Conservation (phyloP, 345 rosid species). For the Salix caprea region DNA sequence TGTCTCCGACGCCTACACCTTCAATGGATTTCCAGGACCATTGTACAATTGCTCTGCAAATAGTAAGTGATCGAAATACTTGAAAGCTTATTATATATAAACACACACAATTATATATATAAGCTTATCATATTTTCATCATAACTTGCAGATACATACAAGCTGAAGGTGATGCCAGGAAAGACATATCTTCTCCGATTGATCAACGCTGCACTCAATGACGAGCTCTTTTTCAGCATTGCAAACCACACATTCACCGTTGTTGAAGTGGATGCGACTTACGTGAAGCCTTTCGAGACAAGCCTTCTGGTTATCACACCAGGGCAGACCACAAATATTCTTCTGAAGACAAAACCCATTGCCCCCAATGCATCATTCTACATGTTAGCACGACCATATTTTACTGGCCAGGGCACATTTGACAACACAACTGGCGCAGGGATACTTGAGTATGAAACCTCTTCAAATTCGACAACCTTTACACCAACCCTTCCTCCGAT, state of each 20-base stretch:
- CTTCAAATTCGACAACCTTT: conserved; percentile 6
- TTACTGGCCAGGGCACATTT: conserved; percentile 55
- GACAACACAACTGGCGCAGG: conserved; percentile 70
- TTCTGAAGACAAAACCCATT: conserved; percentile 53
- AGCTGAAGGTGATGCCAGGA: conserved; percentile 54
- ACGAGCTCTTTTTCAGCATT: conserved; percentile 68
- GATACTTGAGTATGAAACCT: conserved; percentile 49
- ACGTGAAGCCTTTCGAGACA: conserved; percentile 70
- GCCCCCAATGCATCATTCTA: conserved; percentile 49
- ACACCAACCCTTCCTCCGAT: conserved; percentile 56
- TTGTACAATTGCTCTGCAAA: conserved; percentile 66
- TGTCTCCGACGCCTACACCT: conserved; percentile 67
- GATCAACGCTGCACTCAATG: conserved; percentile 76
- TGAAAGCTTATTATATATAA: too few relatives aligned
- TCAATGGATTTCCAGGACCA: conserved; percentile 81
- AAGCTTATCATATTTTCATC: too few relatives aligned
- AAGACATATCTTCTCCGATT: conserved; percentile 65
- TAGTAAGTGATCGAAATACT: conserved; percentile 20
- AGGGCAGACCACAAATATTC: conserved; percentile 72
- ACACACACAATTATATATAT: too few relatives aligned
- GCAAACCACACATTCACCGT: conserved; percentile 65
- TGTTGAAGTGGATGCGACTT: conserved; percentile 72
- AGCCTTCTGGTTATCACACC: conserved; percentile 41
- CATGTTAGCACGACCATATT: conserved; percentile 70
- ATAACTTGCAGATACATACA: conserved; percentile 52